Base-by-base conservation (phyloP, 2,329 filamentous ascomycete species). In the Exserohilum rostratum region DNA sequence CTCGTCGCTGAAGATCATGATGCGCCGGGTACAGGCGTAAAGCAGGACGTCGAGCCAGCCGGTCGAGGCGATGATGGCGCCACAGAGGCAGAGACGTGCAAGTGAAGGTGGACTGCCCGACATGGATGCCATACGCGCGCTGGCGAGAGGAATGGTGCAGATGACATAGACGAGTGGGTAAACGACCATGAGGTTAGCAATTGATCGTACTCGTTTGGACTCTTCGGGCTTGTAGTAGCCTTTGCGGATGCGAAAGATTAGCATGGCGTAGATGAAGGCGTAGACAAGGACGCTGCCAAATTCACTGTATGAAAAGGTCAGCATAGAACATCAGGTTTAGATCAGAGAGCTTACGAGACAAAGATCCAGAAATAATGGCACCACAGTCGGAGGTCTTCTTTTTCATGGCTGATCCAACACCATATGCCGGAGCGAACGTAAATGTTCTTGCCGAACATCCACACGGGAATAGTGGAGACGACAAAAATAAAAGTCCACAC, bases 121-220 rank as follows among this genome's bases (percentile, higher is more conserved):
- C 82, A 90, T 87, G 17, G 81, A 81, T 13, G 82, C 82, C 65
- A 90, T 86, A 55, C 87, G 83, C 12, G 86, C 85, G 0, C 84
- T 79, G 4, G 87, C 86, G 0, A 90, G 78, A 0, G 88, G 88
- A 0, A 87, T 79, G 0, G 87, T 90, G 67, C 87, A 88, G n/a
- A 88, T 63, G 6, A 89, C 80, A 68, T 90, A 90, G 58, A 90
- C 86, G 60, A 87, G 66, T 0, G 88, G 88, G 56, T 90, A 90
- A 6, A 88, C 78, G 27, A 89, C 76, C 82, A 85, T 84, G 58
- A 89, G 85, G 7, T 84, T 77, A 5, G 80, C 74, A 38, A 81
- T 78, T 22, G 72, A 65, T 39, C 71, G 67, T 17, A 76, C 76
- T 25, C 73, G 71, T 27, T 69, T 61, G 22, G 71, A 72, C 44